These are phyloP conservation scores for Chrysoporthe austroafricana DNA, from an alignment of 2,329 filamentous ascomycete species.

Conservation along the genomic window DNA sequence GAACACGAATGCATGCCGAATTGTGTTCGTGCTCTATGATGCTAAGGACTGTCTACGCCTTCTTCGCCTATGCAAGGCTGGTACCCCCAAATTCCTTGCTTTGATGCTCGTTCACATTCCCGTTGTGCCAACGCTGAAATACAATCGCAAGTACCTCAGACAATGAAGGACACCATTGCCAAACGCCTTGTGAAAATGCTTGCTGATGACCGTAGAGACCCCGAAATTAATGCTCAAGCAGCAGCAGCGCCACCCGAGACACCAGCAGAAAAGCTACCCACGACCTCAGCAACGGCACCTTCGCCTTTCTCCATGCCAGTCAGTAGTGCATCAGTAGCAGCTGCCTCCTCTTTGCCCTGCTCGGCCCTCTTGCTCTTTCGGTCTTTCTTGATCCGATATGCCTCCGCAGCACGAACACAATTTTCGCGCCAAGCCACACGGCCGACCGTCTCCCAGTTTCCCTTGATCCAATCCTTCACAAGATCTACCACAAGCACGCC, in stretches of 20 bases:
- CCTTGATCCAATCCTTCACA: slow-evolving; percentile 47
- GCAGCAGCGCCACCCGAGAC: neutral
- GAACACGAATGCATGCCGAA: neutral
- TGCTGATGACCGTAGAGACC: neutral
- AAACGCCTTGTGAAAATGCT: neutral
- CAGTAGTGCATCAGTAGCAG: neutral
- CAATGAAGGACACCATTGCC: neutral
- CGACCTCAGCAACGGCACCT: neutral
- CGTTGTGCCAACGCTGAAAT: neutral
- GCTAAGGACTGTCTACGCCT: neutral
- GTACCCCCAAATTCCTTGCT: neutral
- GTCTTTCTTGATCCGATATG: slow-evolving; percentile 21
- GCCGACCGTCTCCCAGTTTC: slow-evolving; percentile 43
- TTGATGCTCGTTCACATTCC: neutral
- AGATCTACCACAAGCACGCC: slow-evolving; percentile 50
- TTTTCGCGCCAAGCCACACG: slow-evolving; percentile 31
- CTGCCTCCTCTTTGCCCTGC: neutral
- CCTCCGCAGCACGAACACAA: slow-evolving; percentile 25
- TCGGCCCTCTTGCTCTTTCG: slow-evolving; percentile 1
- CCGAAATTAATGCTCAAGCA: neutral
- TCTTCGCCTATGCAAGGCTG: neutral
- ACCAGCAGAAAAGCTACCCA: neutral
- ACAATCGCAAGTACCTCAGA: neutral
- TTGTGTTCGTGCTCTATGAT: neutral
- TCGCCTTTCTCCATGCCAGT: neutral